phyloP scores from a whole-genome alignment of 176 grass and related monocot species.

The Alopecurus myosuroides region DNA sequence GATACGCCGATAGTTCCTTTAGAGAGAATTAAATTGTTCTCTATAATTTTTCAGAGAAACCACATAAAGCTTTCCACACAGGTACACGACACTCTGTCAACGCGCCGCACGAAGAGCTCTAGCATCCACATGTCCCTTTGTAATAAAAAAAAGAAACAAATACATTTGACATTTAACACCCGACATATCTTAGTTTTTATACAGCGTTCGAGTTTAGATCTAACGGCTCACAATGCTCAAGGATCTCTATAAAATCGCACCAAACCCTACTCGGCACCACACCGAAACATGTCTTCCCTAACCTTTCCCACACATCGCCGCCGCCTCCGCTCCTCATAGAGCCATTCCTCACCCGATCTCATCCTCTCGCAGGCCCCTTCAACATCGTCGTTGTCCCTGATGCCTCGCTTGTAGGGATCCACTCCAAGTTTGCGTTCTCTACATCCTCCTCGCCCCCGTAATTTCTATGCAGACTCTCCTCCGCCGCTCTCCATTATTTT shows the following conservation, averaged over 20 bases:
- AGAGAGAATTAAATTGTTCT: background rate
- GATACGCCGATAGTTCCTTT: background rate
- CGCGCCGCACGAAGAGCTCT: background rate
- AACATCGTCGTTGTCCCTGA: background rate
- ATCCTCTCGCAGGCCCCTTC: background rate
- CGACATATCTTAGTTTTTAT: background rate
- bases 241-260: background rate
- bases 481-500: background rate
- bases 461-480: background rate
- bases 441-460: background rate
- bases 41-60: background rate
- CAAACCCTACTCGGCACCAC: background rate
- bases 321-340: background rate
- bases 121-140: background rate
- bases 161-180: background rate
- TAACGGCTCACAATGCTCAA: background rate
- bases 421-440: background rate
- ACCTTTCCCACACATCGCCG: too few species aligned
- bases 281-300: background rate
- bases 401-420: background rate
- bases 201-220: background rate
- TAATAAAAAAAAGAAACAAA: background rate
- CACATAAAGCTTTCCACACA: background rate
- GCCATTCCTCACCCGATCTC: background rate
- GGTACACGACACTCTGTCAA: background rate